phyloP scores from a whole-genome alignment of 306 rosid species.

The Quercus suber region DNA sequence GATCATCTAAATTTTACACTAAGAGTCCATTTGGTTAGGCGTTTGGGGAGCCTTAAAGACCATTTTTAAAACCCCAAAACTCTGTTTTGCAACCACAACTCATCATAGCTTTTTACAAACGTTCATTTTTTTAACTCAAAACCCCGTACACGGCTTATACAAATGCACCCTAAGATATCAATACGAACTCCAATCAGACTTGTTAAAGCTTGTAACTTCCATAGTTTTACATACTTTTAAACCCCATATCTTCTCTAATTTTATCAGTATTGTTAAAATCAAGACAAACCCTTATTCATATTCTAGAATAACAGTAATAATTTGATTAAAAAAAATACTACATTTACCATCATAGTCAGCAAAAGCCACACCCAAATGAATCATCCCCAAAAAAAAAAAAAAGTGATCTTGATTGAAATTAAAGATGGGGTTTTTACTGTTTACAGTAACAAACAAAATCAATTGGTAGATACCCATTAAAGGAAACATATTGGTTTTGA shows the following conservation, averaged over 20 bases:
- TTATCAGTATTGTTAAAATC: background rate
- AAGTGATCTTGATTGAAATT: background rate
- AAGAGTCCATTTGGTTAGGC: too few species aligned
- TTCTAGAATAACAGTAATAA: background rate
- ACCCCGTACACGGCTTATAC: too few species aligned
- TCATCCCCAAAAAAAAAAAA: background rate
- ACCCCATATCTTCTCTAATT: background rate
- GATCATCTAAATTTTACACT: background rate
- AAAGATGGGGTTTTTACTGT: slow-evolving; percentile 5
- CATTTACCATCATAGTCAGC: background rate
- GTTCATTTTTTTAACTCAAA: too few species aligned
- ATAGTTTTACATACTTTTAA: background rate
- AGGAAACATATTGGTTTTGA: background rate
- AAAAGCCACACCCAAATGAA: slow-evolving; percentile 2
- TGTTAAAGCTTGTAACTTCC: background rate
- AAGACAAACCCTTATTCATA: slow-evolving; percentile 17
- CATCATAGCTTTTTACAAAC: too few species aligned
- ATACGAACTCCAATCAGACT: background rate
- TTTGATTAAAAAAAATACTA: background rate
- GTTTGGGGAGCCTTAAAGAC: too few species aligned
- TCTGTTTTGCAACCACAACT: too few species aligned
- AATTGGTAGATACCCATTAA: background rate
- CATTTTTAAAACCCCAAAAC: too few species aligned
- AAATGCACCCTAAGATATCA: background rate
- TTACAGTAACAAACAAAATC: background rate